Evolutionary conservation across 768 basidiomycete species (phyloP), one percentile per base, ranked within the genome.

Genomic region (Omphalotus guepiniiformis): DNA sequence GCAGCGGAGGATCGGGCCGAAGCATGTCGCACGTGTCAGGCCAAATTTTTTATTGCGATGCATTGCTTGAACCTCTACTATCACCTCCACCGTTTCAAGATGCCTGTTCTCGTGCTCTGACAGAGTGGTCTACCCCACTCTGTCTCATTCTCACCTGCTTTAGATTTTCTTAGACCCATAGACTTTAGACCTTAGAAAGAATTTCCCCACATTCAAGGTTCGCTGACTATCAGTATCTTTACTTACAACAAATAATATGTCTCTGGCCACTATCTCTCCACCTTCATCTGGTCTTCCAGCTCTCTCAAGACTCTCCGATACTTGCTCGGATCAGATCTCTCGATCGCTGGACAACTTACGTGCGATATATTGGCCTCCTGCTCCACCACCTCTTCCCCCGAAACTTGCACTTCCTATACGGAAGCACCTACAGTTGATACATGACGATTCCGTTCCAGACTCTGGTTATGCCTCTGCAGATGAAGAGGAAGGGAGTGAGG

Each of bases 391-490:
- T 35, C 58, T 61, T 19, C 57, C 62, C 22, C 43, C 66, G 13
- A 59, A 57, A 39, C 55, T 70, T 36, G 46, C 55, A 22, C 51
- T 63, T 29, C 66, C 59, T 41, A 58, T 55, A 44, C 62, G 56
- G 53, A 60, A 39, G 13, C 49, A 35, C 12, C 47, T 23, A 8
- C 47, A 37, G 26, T 51, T 58, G 44, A 61, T 70, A 21, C 71
- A 72, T 47, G 72, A 74, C 42, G 63, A 58, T 7, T 65, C 66
- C 15, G 71, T 78, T 3, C 80, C 81, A 1, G 86, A 90, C 63
- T 88, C 86, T 9, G 88, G 88, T 28, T 89, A 89, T 53, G 88
- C 84, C 4, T 86, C 85, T 32, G 83, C 81, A 21, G 82, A 82
- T 42, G 82, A 79, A 40, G 80, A 82, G 1, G 77, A 76, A 1